These are phyloP conservation scores for Recurvomyces mirabilis DNA, from an alignment of 495 filamentous ascomycete species.

Conservation along the genomic window DNA sequence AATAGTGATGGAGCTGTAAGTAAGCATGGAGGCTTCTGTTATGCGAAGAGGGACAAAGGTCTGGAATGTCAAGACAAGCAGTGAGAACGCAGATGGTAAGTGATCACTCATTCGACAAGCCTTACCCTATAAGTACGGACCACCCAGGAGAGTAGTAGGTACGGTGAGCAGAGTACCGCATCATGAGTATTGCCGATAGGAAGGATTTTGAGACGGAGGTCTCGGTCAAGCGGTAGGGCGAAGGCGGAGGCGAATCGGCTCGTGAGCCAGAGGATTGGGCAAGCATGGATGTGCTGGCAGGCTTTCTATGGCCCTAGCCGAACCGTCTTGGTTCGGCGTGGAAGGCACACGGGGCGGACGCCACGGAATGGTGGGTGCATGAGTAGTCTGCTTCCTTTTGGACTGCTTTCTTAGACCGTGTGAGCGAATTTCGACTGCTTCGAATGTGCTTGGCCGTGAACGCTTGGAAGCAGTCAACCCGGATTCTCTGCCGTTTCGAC, in stretches of 20 bases:
- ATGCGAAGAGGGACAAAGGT: too few relatives aligned
- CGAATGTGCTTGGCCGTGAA: too few relatives aligned
- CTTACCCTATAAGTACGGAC: not conserved
- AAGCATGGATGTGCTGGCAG: slow-evolving; percentile 11
- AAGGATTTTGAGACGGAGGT: not conserved
- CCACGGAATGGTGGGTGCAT: not conserved
- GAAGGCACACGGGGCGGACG: not conserved
- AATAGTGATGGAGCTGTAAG: not conserved
- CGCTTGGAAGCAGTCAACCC: too few relatives aligned
- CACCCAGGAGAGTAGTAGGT: not conserved
- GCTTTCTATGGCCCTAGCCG: slow-evolving; percentile 2
- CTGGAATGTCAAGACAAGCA: too few relatives aligned
- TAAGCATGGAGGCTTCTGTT: too few relatives aligned
- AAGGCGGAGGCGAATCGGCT: slow-evolving; percentile 1
- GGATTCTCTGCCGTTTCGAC: too few relatives aligned
- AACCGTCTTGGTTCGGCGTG: slow-evolving; percentile 1
- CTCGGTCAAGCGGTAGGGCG: not conserved
- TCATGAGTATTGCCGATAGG: not conserved
- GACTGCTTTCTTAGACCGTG: not conserved
- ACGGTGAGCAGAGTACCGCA: too few relatives aligned
- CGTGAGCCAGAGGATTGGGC: slow-evolving; percentile 8
- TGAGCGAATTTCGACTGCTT: too few relatives aligned
- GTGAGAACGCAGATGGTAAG: not conserved
- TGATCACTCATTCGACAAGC: not conserved
- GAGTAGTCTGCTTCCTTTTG: not conserved